Evolutionary conservation across 305 asterid species (phyloP), one percentile per base, ranked within the genome.

Genomic region (Solanum aculeatissimum): DNA sequence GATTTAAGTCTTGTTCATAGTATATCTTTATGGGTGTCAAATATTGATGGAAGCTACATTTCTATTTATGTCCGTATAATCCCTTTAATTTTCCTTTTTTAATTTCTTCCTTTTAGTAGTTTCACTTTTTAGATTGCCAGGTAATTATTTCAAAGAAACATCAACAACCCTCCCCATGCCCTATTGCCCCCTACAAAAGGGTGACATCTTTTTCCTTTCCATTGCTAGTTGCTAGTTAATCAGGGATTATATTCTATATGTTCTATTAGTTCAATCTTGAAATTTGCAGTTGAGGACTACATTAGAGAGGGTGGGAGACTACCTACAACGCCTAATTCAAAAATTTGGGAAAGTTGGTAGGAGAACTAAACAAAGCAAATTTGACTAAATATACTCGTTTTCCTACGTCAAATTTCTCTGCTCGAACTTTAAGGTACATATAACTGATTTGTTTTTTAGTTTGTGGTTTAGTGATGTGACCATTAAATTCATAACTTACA

Each of bases 321-420:
- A 92, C 90, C 74, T 94, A 91, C 72, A 85, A 85, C 63, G 68
- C 92, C 0, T 95, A 92, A 86, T 96, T 86, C 89, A 96, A 96
- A 91, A 90, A 93, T 85, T 86, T 96, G 86, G 94, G 95, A 58
- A 96, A 91, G 85, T 91, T 94, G 88, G 93, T 91, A 9, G 89
- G 85, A 5, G 87, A 84, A 38, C 84, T 95, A n/a, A 90, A 93
- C 66, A 85, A 87, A 75, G 89, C 86, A n/a, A 54, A 95, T 35
- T 62, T 93, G 25, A 69, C 51, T 78, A 93, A 91, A 84, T 49
- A 92, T 83, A 69, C 71, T 83, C 88, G 85, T 75, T 83, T 91
- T 54, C 54, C 92, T 5, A 85, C 87, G 23, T 68, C 91, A 27
- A 83, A 87, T 54, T 85, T 92, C 11, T 85, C 93, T 3, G 77